phyloP scores from a whole-genome alignment of 1,284 basidiomycete species.

The Mixia osmundae region DNA sequence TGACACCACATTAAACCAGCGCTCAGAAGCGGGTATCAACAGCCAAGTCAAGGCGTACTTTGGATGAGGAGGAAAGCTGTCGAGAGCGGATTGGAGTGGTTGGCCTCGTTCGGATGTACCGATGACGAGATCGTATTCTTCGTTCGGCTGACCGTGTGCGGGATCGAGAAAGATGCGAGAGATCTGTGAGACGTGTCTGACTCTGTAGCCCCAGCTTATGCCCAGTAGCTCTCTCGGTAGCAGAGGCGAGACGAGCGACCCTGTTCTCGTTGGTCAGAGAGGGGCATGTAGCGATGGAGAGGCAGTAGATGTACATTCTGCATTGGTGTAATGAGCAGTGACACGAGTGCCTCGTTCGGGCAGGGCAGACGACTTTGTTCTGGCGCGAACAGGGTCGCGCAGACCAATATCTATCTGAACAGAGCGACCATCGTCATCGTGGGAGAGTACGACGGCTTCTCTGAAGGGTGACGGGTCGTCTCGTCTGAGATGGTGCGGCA shows the following conservation, averaged over 20 bases:
- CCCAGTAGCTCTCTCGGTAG: slow-evolving; percentile 16
- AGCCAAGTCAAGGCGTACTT: neutral
- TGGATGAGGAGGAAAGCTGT: slow-evolving; percentile 5
- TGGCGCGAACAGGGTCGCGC: slow-evolving; percentile 16
- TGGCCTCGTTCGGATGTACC: slow-evolving; percentile 21
- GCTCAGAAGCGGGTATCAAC: neutral
- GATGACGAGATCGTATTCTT: slow-evolving; percentile 19
- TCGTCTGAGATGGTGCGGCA: slow-evolving; percentile 20
- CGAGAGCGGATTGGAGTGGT: slow-evolving; percentile 7
- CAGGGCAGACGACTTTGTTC: slow-evolving; percentile 3
- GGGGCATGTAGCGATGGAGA: too few relatives aligned
- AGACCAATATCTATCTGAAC: slow-evolving; percentile 19
- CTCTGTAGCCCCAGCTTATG: slow-evolving; percentile 20
- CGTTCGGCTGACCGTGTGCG: slow-evolving; percentile 8
- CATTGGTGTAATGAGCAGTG: slow-evolving; percentile 14
- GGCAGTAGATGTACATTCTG: slow-evolving; percentile 1
- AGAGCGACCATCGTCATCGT: neutral
- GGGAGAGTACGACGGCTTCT: slow-evolving; percentile 15
- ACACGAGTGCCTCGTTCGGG: slow-evolving; percentile 17
- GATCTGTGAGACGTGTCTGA: slow-evolving; percentile 15
- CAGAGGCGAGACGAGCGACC: slow-evolving; percentile 17
- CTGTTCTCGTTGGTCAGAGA: slow-evolving; percentile 4
- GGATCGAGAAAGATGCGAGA: slow-evolving; percentile 11
- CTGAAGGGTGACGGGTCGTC: slow-evolving; percentile 18
- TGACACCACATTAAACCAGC: slow-evolving; percentile 4